Base-by-base conservation (phyloP, 1,284 basidiomycete genomes). In the Fomes fomentarius region DNA sequence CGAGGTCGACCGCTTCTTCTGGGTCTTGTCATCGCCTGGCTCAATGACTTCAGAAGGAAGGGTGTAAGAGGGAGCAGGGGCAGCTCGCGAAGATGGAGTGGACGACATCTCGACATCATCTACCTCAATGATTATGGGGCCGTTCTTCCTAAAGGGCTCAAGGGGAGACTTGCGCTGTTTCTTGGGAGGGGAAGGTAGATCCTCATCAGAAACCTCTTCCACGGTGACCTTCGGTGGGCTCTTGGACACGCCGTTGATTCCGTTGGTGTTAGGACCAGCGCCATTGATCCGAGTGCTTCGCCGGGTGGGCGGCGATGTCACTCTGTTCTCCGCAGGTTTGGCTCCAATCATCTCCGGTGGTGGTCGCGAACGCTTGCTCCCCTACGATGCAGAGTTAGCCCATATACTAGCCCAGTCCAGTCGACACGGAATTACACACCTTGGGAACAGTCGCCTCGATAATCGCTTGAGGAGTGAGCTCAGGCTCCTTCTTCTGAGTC, bases 361-460 rank as follows among this genome's bases (percentile, higher is more conserved):
- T 12, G 87, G 85, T 41, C 87, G 79, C 47, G 84, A 80, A 43
- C 87, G 83, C 66, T 87, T 88, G 63, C 81, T 86, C 58, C 86
- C 87, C 87, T 89, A 59, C 1, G 28, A n/a, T 57, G 56, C 15
- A 47, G n/a, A 47, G 24, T 24, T 8, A 14, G 15, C 24, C 15
- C 46, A 37, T 33, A 21, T 53, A 34, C 28, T 30, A 17, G 39
- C 38, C 28, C 48, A 5, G 19, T 28, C 53, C 37, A n/a, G 33
- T 39, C 47, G 25, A 42, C 28, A 45, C 42, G 28, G 12, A 30
- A 12, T 7, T 30, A 66, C 76, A 54, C 54, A 86, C 87, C 76
- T 83, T 86, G 5, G 87, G 87, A 14, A 89, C 65, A 3, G 87
- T 89, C 6, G 87, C 85, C 68, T 87, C 85, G 48, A 89, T 85